Evolutionary conservation across 2,329 filamentous ascomycete genomes (phyloP).

Genomic region (Raffaelea arxii): DNA sequence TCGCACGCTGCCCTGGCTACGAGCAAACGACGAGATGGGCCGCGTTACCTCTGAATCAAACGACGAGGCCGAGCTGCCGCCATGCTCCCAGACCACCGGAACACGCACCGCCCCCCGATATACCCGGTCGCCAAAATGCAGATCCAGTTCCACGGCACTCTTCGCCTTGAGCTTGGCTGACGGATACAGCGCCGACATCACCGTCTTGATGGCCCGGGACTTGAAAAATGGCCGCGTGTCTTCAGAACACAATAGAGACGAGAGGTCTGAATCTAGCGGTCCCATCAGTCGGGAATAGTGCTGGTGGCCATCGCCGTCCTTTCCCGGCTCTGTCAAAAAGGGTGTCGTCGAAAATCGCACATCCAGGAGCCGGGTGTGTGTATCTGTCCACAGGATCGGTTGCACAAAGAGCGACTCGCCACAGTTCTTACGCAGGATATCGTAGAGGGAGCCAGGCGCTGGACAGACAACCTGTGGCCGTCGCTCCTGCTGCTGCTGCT

Average conservation of each 20-base stretch:
- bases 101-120: slow-evolving; percentile 36
- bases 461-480: slow-evolving; percentile 22
- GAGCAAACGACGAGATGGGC: slow-evolving; percentile 21
- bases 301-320: not conserved
- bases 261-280: slow-evolving; percentile 32
- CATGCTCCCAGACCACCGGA: slow-evolving; percentile 39
- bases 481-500: no score
- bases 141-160: slow-evolving; percentile 30
- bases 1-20: slow-evolving; percentile 10
- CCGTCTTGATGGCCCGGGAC: slow-evolving; percentile 30
- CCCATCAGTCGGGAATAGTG: slow-evolving; percentile 22
- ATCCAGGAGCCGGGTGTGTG: slow-evolving; percentile 37
- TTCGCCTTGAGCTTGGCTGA: slow-evolving; percentile 20
- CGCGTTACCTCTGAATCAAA: slow-evolving; percentile 26
- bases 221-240: slow-evolving; percentile 24
- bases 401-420: slow-evolving; percentile 38
- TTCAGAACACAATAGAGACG: slow-evolving; percentile 28
- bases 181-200: slow-evolving; percentile 36
- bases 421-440: slow-evolving; percentile 38
- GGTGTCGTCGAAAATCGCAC: slow-evolving; percentile 30
- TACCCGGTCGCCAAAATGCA: slow-evolving; percentile 38
- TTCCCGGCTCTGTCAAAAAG: not conserved
- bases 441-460: slow-evolving; percentile 39
- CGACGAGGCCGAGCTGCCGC: slow-evolving; percentile 17
- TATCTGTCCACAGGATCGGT: slow-evolving; percentile 47